Evolutionary conservation across 1,284 basidiomycete species (phyloP).

Genomic region (Boletus semigastroideus): DNA sequence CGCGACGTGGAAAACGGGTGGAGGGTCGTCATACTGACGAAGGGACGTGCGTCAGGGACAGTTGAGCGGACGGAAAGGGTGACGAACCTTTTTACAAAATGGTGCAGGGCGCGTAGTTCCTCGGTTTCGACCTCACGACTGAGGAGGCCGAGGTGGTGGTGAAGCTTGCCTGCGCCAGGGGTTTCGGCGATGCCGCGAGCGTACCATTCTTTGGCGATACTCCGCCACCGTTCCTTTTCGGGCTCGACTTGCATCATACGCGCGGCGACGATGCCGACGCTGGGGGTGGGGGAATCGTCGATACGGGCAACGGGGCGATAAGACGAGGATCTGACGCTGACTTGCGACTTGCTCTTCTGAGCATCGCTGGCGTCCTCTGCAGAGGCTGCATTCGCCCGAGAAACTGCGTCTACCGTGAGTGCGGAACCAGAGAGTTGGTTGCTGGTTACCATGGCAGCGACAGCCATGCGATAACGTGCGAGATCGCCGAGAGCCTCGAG

Average conservation of each 20-base stretch:
- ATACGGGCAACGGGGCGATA: slow-evolving; percentile 55
- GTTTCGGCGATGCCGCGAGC: slow-evolving; percentile 82
- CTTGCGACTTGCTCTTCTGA: slow-evolving; percentile 27
- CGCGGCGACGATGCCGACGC: slow-evolving; percentile 86
- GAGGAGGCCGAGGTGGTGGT: slow-evolving; percentile 92
- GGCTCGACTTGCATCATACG: slow-evolving; percentile 84
- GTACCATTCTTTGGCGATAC: slow-evolving; percentile 93
- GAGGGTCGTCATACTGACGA: slow-evolving; percentile 76
- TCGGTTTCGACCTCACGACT: slow-evolving; percentile 80
- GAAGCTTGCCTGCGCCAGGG: slow-evolving; percentile 89
- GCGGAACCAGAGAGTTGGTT: slow-evolving; percentile 36
- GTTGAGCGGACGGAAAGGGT: background rate
- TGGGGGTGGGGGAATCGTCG: slow-evolving; percentile 68
- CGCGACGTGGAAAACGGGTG: slow-evolving; percentile 86
- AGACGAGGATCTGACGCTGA: slow-evolving; percentile 44
- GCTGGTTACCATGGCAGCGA: slow-evolving; percentile 69
- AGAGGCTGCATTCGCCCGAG: slow-evolving; percentile 36
- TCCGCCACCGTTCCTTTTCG: slow-evolving; percentile 91
- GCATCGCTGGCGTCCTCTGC: slow-evolving; percentile 19
- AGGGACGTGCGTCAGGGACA: slow-evolving; percentile 7
- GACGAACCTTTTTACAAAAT: slow-evolving; percentile 90
- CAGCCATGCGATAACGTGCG: slow-evolving; percentile 92
- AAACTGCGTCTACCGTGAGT: slow-evolving; percentile 50
- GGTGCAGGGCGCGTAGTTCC: slow-evolving; percentile 87
- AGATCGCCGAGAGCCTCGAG: slow-evolving; percentile 96